Evolutionary conservation across 1,284 basidiomycete genomes (phyloP).

Genomic region (Rhodotorula sp.): DNA sequence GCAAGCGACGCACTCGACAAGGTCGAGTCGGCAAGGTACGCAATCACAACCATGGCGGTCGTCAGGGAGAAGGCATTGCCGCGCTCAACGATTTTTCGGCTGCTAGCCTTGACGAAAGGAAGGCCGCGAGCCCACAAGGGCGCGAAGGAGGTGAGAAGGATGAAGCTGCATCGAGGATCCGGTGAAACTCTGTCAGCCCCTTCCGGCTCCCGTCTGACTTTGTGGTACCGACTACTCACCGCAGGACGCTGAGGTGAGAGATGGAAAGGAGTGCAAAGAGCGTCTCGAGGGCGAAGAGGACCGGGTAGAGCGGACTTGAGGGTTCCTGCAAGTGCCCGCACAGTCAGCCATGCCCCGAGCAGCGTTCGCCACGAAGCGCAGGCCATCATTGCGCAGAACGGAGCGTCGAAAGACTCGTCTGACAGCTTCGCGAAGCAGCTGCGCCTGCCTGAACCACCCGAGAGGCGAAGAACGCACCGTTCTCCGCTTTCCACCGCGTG

Average conservation of each 20-base stretch:
- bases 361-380: not conserved
- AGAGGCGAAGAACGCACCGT: constrained; percentile 16
- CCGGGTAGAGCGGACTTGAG: constrained; percentile 24
- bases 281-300: constrained; percentile 28
- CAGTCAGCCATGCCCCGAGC: not conserved
- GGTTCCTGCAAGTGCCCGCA: constrained; percentile 5
- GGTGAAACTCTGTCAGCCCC: not conserved
- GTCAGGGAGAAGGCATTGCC: constrained; percentile 42
- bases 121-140: constrained; percentile 37
- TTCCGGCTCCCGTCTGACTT: too few species aligned
- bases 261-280: constrained; percentile 28
- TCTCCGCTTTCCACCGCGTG: constrained; percentile 23
- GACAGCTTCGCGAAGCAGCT: not conserved
- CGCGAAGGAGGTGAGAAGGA: constrained; percentile 34
- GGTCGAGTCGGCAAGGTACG: constrained; percentile 36
- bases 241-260: constrained; percentile 15
- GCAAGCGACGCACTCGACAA: constrained; percentile 29
- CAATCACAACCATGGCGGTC: constrained; percentile 24
- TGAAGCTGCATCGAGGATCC: constrained; percentile 19
- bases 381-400: not conserved
- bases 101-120: constrained; percentile 24
- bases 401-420: not conserved
- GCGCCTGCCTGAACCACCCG: too few species aligned
- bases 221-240: constrained; percentile 5
- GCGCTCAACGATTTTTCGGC: constrained; percentile 31